Evolutionary conservation across 495 filamentous ascomycete genomes (phyloP).

Genomic region (Podospora comata): DNA sequence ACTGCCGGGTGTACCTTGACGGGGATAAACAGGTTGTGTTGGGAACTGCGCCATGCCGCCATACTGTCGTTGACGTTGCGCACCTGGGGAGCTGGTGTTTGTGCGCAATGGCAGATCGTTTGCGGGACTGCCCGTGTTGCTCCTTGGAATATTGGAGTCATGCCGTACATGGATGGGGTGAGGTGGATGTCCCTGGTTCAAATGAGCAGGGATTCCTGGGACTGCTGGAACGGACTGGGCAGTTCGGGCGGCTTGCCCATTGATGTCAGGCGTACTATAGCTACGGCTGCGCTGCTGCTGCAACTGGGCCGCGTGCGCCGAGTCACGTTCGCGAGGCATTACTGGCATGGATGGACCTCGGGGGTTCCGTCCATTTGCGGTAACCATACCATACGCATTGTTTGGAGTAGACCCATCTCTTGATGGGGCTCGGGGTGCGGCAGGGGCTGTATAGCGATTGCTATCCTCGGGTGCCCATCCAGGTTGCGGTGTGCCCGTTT

Average conservation of each 20-base stretch:
- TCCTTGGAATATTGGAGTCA: constrained; percentile 52
- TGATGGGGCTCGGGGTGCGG: constrained; percentile 72
- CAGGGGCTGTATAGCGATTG: constrained; percentile 83
- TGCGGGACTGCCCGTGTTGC: constrained; percentile 51
- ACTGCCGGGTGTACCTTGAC: constrained; percentile 42
- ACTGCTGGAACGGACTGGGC: constrained; percentile 48
- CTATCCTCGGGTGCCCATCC: constrained; percentile 63
- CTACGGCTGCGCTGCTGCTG: constrained; percentile 59
- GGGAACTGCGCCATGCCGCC: constrained; percentile 48
- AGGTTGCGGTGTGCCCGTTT: constrained; percentile 60
- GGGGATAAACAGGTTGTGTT: constrained; percentile 43
- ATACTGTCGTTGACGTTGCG: constrained; percentile 41
- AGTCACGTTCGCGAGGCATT: constrained; percentile 51
- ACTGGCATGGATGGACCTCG: constrained; percentile 81
- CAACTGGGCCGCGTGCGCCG: constrained; percentile 50
- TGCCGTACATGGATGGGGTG: constrained; percentile 48
- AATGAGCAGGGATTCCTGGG: constrained; percentile 54
- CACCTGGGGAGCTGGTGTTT: constrained; percentile 52
- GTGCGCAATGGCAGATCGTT: constrained; percentile 50
- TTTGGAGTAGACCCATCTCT: constrained; percentile 65
- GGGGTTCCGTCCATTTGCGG: constrained; percentile 57
- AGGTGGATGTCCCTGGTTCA: constrained; percentile 41
- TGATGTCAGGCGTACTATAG: constrained; percentile 63
- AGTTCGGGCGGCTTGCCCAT: constrained; percentile 41
- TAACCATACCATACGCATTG: constrained; percentile 52